A percentile compares a stretch with the other conserved stretches of the same genome.
Evolutionary conservation across 805 yeast species (phyloP).

Genomic region (Millerozyma miso): DNA sequence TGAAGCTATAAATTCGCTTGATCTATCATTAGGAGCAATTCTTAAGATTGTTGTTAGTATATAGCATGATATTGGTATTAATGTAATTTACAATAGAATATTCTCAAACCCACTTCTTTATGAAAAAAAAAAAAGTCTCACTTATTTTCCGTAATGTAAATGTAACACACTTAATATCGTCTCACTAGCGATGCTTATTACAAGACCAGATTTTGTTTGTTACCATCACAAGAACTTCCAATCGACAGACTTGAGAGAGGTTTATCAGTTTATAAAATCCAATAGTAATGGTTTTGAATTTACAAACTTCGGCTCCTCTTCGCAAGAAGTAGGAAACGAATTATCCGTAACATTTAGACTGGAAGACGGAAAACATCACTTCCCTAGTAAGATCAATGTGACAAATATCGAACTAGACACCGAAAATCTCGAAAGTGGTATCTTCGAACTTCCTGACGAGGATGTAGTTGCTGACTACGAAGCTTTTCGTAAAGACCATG

Average conservation of each 20-base stretch:
- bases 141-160: too few relatives aligned
- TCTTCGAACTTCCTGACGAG: constrained; percentile 8
- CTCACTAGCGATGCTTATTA: not conserved
- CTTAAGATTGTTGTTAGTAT: too few relatives aligned
- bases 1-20: constrained; percentile 1
- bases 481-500: constrained; percentile 16
- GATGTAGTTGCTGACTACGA: constrained; percentile 11
- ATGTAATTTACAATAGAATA: too few relatives aligned
- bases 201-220: not conserved
- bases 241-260: not conserved
- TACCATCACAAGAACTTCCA: not conserved
- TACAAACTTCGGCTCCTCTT: too few relatives aligned
- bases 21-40: too few relatives aligned
- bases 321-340: too few relatives aligned
- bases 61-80: too few relatives aligned
- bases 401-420: constrained; percentile 15
- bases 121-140: too few relatives aligned
- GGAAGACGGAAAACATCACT: constrained; percentile 1
- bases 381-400: constrained; percentile 7
- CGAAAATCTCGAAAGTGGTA: constrained; percentile 12
- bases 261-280: too few relatives aligned
- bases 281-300: too few relatives aligned
- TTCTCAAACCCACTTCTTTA: too few relatives aligned
- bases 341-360: too few relatives aligned
- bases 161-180: not conserved